phyloP scores from a whole-genome alignment of 495 filamentous ascomycete genomes.

The Daldinia concentrica region DNA sequence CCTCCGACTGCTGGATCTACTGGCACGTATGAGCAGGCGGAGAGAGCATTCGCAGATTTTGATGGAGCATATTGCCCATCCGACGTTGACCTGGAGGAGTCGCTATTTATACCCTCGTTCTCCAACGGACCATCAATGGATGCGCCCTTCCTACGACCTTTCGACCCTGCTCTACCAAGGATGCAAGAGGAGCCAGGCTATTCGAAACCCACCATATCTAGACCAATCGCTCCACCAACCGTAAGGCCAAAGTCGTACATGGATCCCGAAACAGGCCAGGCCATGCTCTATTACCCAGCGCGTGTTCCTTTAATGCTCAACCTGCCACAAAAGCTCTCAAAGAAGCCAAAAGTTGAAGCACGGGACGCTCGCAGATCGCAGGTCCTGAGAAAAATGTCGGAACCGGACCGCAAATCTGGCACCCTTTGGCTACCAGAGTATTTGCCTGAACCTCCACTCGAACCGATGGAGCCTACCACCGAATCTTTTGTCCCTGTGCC shows the following conservation, averaged over 20 bases:
- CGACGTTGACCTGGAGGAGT: slow-evolving; percentile 47
- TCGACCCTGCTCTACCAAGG: slow-evolving; percentile 27
- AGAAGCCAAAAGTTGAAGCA: slow-evolving; percentile 65
- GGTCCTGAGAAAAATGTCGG: slow-evolving; percentile 60
- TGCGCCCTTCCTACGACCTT: slow-evolving; percentile 30
- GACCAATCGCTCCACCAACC: slow-evolving; percentile 41
- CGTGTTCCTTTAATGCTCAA: slow-evolving; percentile 94
- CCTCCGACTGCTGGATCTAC: slow-evolving; percentile 65
- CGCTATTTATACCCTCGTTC: slow-evolving; percentile 38
- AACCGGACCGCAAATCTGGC: slow-evolving; percentile 37
- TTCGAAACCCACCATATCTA: slow-evolving; percentile 32
- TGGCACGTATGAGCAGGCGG: slow-evolving; percentile 75
- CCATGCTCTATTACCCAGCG: slow-evolving; percentile 95
- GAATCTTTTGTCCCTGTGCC: slow-evolving; percentile 16
- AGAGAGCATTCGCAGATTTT: slow-evolving; percentile 84
- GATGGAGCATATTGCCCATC: slow-evolving; percentile 88
- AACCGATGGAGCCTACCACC: slow-evolving; percentile 38
- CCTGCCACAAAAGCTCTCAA: slow-evolving; percentile 86
- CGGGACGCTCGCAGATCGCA: slow-evolving; percentile 77
- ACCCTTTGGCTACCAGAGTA: slow-evolving; percentile 61
- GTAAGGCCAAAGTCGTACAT: slow-evolving; percentile 68
- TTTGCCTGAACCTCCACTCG: slow-evolving; percentile 44
- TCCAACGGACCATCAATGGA: slow-evolving; percentile 40
- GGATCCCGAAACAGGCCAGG: slow-evolving; percentile 70
- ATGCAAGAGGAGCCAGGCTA: slow-evolving; percentile 28